Conservation (phyloP, 352 stramenopile species). For the Pythium phragmiticola region DNA sequence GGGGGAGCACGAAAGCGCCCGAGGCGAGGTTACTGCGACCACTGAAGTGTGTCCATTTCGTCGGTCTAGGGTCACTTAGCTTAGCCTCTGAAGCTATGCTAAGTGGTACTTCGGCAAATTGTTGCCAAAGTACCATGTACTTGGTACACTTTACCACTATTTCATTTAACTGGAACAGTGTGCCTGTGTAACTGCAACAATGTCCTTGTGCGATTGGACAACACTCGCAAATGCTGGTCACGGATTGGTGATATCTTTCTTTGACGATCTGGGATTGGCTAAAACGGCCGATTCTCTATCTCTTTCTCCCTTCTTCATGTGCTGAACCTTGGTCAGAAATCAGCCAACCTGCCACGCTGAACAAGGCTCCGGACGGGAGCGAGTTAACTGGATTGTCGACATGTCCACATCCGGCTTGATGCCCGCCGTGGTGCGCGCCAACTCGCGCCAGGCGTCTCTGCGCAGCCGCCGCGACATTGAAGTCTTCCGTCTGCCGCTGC, state of each 20-base stretch:
- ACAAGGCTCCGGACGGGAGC: too few species aligned
- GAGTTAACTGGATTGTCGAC: too few species aligned
- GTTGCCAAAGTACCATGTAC: neutral
- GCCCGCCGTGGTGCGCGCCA: neutral
- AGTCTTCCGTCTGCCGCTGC: constrained; percentile 64
- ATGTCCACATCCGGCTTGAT: too few species aligned
- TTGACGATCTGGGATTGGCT: neutral
- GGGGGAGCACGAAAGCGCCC: neutral
- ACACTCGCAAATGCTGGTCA: neutral
- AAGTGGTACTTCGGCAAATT: too few species aligned
- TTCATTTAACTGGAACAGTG: constrained; percentile 1
- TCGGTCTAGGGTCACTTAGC: neutral
- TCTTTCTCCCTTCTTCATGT: neutral
- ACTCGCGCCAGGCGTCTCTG: constrained; percentile 10
- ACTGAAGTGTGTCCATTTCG: neutral
- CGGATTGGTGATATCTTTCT: constrained; percentile 6
- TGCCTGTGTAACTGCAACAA: constrained; percentile 1
- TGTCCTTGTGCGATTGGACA: constrained; percentile 10
- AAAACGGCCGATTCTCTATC: neutral
- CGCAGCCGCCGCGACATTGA: constrained; percentile 42
- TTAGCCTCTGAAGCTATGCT: too few species aligned
- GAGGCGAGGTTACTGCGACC: neutral
- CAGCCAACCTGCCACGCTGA: too few species aligned
- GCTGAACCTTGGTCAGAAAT: neutral
- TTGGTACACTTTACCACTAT: neutral